Percentiles rank a stretch among this genome's conserved stretches.
Evolutionary conservation across 129 eudicot species (phyloP).

Genomic region (Calendula officinalis): DNA sequence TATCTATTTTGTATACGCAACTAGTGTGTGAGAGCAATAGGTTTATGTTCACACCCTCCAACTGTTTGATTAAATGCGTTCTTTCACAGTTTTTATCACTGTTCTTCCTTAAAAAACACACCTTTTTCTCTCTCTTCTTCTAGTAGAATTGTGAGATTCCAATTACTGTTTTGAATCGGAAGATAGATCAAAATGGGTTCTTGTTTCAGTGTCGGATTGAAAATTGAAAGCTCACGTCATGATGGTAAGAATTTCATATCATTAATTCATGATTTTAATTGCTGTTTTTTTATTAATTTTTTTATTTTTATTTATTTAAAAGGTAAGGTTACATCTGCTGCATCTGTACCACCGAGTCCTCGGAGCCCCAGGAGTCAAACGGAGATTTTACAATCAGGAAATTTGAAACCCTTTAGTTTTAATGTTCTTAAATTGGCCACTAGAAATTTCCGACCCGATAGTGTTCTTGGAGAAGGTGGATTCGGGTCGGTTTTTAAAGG

Average conservation of each 20-base stretch:
- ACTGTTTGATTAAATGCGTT: conserved; percentile 20
- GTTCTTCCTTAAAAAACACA: neutral
- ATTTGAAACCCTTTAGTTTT: conserved; percentile 9
- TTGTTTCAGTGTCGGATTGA: conserved; percentile 17
- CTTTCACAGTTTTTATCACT: neutral
- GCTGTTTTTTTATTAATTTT: neutral
- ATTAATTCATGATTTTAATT: conserved; percentile 3
- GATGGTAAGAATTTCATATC: conserved; percentile 1
- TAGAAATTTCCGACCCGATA: conserved; percentile 11
- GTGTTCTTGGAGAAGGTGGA: conserved; percentile 19
- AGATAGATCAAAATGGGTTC: conserved; percentile 8
- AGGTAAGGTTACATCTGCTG: conserved; percentile 18
- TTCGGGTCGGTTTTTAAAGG: conserved; percentile 23
- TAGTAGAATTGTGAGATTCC: neutral
- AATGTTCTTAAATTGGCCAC: conserved; percentile 12
- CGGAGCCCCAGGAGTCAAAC: conserved; percentile 13
- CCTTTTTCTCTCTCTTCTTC: neutral
- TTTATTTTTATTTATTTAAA: neutral
- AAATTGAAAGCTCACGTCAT: conserved; percentile 11
- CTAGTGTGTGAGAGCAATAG: neutral
- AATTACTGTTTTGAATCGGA: neutral
- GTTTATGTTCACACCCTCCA: conserved; percentile 10
- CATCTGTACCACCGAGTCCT: conserved; percentile 7
- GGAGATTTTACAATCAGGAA: conserved; percentile 3
- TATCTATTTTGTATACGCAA: neutral